Conservation (phyloP, 139 green algal species). For the Gonium pectorale region DNA sequence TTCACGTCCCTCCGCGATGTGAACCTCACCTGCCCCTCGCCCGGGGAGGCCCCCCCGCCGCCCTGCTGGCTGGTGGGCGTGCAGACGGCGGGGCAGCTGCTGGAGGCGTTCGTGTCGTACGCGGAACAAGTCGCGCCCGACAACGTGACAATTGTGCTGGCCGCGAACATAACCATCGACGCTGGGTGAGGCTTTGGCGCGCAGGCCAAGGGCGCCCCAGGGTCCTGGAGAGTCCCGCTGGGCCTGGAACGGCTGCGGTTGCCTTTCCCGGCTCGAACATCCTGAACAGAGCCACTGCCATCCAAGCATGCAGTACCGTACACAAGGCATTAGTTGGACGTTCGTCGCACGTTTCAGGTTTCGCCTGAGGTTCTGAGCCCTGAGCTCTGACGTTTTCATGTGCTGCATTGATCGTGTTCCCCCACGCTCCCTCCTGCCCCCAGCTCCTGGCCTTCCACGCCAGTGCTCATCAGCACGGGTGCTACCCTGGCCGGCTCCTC, state of each 20-base stretch:
- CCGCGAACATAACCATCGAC: conserved; percentile 26
- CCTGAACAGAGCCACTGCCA: too few relatives aligned
- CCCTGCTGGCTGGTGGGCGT: conserved; percentile 23
- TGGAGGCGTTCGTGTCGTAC: conserved; percentile 8
- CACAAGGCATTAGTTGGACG: too few relatives aligned
- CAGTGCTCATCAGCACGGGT: neutral
- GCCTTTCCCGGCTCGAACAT: too few relatives aligned
- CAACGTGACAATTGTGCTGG: conserved; percentile 10
- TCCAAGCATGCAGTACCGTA: too few relatives aligned
- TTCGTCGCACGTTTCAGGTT: too few relatives aligned
- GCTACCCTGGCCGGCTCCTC: neutral
- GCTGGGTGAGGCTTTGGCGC: too few relatives aligned
- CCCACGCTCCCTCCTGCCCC: neutral
- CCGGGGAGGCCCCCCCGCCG: neutral
- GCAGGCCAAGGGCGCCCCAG: too few relatives aligned
- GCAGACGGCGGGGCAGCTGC: neutral
- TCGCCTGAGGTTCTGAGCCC: too few relatives aligned
- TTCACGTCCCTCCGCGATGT: conserved; percentile 16
- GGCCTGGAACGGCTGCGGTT: too few relatives aligned
- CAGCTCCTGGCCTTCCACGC: neutral
- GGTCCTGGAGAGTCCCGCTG: too few relatives aligned
- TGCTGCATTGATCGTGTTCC: neutral
- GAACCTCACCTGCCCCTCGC: neutral
- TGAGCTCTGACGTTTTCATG: neutral
- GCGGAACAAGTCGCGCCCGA: too few relatives aligned